Evolutionary conservation across 352 stramenopile genomes (phyloP), one percentile per base, ranked within the genome.

Genomic region (Phytophthora megakarya): DNA sequence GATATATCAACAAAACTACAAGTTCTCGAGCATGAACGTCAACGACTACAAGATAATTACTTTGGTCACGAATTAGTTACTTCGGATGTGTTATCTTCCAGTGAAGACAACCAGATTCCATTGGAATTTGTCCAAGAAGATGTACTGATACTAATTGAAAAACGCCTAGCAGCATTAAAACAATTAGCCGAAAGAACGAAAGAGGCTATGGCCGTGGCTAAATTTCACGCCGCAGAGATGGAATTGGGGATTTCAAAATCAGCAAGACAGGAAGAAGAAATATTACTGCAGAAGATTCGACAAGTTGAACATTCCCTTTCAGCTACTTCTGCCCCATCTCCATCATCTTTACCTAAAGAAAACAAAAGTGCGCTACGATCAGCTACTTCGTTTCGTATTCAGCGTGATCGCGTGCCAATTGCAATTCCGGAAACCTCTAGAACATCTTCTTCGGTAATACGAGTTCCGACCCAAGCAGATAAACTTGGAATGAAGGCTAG

Each of bases 71-170:
- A 83, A 22, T 28, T 86, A 0, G 72, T 83, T 16, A 70, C 53
- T 1, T 73, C 50, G 0, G 44, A 28, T 7, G 45, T 65, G 4
- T 48, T 75, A 13, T 30, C 45, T 22, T 64, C 43, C 5, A 21
- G 19, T 12, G 16, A 12, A 7, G 37, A 15, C 11, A 58, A 32
- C 35, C 19, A 62, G 2, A 22, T n/a, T 18, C 18, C 30, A 2
- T 30, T 72, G 10, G 76, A 86, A 18, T 63, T 83, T 5, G 58
- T 86, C 0, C 76, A 81, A 39, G 62, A 67, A 30, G 76, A 86
- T 22, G 76, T 72, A 0, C 6, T 86, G 7, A 22, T 59, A 7
- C 43, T 81, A 0, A 66, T 81, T 23, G 51, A 69, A 1, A 70
- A 68, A n/a, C 57, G 51, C 0, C 68, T 81, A 47, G 45, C 55